A percentile compares a stretch with the other conserved stretches of the same genome.
These are phyloP conservation scores for Dovyalis caffra DNA, from an alignment of 345 rosid genomes.

Conservation along the genomic window DNA sequence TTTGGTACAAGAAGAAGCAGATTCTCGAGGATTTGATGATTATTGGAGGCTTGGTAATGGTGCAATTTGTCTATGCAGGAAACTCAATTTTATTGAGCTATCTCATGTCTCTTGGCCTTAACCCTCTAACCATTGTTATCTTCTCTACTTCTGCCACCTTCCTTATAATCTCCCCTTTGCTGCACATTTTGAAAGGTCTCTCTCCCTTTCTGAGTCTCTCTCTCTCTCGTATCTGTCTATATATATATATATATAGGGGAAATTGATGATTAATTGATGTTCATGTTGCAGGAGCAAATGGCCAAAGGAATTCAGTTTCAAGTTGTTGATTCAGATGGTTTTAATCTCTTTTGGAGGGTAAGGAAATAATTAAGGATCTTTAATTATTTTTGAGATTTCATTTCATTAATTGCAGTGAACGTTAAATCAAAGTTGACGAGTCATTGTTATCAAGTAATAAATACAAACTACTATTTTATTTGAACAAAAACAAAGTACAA, in stretches of 20 bases:
- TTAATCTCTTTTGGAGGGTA: slow-evolving; percentile 83
- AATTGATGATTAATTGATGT: neutral
- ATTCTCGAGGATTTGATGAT: slow-evolving; percentile 53
- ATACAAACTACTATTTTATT: no score
- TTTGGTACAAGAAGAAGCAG: slow-evolving; percentile 30
- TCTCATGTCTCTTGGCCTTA: slow-evolving; percentile 76
- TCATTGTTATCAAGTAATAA: no score
- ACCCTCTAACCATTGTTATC: slow-evolving; percentile 63
- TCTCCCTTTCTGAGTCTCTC: neutral
- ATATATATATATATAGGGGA: neutral
- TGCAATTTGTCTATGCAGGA: slow-evolving; percentile 69
- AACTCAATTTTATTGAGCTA: slow-evolving; percentile 61
- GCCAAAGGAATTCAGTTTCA: slow-evolving; percentile 56
- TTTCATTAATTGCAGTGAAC: neutral
- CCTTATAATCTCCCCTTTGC: slow-evolving; percentile 65
- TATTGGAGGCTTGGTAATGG: slow-evolving; percentile 56
- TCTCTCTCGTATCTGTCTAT: neutral
- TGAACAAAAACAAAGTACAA: neutral
- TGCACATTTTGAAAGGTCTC: slow-evolving; percentile 68
- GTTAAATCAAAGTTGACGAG: no score
- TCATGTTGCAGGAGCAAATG: slow-evolving; percentile 57
- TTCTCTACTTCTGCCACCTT: slow-evolving; percentile 67
- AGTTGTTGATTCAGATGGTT: slow-evolving; percentile 60
- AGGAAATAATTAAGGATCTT: neutral
- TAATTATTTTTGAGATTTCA: neutral